phyloP scores from a whole-genome alignment of 2,329 filamentous ascomycete species.

The Colletotrichum eleusines region DNA sequence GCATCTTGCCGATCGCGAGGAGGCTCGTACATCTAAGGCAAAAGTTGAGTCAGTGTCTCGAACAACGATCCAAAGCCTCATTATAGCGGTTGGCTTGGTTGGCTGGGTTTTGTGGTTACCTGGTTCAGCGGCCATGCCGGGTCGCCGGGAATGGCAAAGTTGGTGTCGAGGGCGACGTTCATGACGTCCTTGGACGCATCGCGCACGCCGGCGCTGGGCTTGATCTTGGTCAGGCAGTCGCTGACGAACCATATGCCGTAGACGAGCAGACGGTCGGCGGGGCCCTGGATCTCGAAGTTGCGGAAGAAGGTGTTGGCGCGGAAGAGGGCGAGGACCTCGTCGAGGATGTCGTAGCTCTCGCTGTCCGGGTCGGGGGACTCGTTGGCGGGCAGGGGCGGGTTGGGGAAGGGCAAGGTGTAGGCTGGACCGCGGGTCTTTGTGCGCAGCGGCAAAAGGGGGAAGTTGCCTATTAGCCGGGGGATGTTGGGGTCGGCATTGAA shows the following conservation, averaged over 20 bases:
- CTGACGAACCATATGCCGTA: slow-evolving; percentile 97
- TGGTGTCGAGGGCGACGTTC: slow-evolving; percentile 89
- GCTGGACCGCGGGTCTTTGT: slow-evolving; percentile 96
- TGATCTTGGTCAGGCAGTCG: slow-evolving; percentile 90
- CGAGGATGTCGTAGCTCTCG: slow-evolving; percentile 95
- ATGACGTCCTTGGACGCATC: slow-evolving; percentile 80
- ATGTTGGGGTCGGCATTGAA: slow-evolving; percentile 85
- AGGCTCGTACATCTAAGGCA: slow-evolving; percentile 83
- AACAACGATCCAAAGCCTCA: slow-evolving; percentile 32
- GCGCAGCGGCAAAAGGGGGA: slow-evolving; percentile 92
- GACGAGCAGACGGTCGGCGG: slow-evolving; percentile 92
- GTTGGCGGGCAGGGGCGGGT: slow-evolving; percentile 66
- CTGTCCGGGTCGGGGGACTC: slow-evolving; percentile 83
- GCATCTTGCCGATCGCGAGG: slow-evolving; percentile 89
- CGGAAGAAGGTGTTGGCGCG: slow-evolving; percentile 99
- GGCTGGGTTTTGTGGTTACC: slow-evolving; percentile 56
- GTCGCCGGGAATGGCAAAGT: slow-evolving; percentile 95
- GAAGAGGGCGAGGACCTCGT: slow-evolving; percentile 93
- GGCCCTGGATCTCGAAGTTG: slow-evolving; percentile 99
- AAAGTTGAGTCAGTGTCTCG: background rate
- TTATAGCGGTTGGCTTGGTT: too few relatives aligned
- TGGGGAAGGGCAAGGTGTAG: slow-evolving; percentile 79
- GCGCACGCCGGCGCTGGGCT: slow-evolving; percentile 73
- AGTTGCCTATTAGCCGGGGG: slow-evolving; percentile 80
- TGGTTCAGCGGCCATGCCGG: slow-evolving; percentile 94